Base-by-base conservation (phyloP, 1,284 basidiomycete species). In the Wolfiporia cocos region DNA sequence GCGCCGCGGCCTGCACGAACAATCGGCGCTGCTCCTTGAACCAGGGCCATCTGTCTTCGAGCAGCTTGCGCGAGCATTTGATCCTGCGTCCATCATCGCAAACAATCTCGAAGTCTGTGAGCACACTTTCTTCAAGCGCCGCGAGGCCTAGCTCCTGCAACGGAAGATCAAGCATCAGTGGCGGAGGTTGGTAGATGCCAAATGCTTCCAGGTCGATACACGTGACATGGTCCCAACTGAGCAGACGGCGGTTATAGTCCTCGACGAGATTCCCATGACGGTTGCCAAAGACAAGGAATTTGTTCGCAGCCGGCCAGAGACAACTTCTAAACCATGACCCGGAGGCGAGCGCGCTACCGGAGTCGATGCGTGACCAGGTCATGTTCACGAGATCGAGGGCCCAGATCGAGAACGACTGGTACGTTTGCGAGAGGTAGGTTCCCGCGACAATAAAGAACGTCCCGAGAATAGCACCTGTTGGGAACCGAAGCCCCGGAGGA, bases 21-120 rank as follows among this genome's bases (percentile, higher is more conserved):
- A 69, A 63, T 40, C 66, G 60, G 18, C 83, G 69, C 57, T 92
- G 83, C 41, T 83, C 74, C 45, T 77, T 79, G 71, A 97, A 94
- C 94, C 94, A 97, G 0, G 86, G 80, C 94, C 94, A 98, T 12
- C 93, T 76, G 30, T 87, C 82, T 58, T 90, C 84, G 17, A 98
- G 68, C 15, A 92, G 65, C 57, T 77, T 81, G 33, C 91, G 75
- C 18, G 91, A 92, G 60, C 90, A 94, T 35, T 75, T 69, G 47
- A 98, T 77, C 50, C 76, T 76, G 44, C 90, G 75, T 1, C 90
- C 90, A 61, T 98, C 94, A 48, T 93, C 89, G 58, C 89, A 92
- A 14, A 96, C 68, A 43, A 98, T 72, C 58, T 93, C 90, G 55
- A 96, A 97, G 62, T 97, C 93, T 4, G 82, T 74, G 20, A 86